Evolutionary conservation across 108 stramenopile genomes (phyloP).

Genomic region (Pseudonitzschia multistriata): DNA sequence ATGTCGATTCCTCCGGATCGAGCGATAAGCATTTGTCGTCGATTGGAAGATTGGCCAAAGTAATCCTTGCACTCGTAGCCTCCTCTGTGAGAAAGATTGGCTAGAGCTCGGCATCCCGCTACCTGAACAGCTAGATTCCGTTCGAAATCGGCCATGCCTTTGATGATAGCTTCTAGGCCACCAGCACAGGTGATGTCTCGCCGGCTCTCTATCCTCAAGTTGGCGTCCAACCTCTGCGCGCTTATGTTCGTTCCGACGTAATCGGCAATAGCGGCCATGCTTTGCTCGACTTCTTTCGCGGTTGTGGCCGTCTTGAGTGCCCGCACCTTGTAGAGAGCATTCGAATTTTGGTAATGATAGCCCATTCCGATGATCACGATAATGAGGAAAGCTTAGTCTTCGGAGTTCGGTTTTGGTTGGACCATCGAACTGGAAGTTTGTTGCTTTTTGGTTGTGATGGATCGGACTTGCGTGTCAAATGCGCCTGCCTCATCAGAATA

Average conservation of each 20-base stretch:
- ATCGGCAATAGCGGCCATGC: neutral
- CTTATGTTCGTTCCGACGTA: neutral
- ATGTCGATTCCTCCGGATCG: neutral
- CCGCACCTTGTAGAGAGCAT: neutral
- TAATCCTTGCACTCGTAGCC: neutral
- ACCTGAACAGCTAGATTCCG: neutral
- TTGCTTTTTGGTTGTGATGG: too few species aligned
- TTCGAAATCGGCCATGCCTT: neutral
- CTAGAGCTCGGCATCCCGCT: neutral
- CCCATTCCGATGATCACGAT: neutral
- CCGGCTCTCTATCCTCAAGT: neutral
- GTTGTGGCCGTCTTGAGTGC: neutral
- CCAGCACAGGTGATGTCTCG: neutral
- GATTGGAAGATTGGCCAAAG: neutral
- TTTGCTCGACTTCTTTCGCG: neutral
- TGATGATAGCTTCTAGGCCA: neutral
- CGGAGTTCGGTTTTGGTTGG: too few species aligned
- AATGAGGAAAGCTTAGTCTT: neutral
- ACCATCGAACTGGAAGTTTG: too few species aligned
- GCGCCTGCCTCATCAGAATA: too few species aligned
- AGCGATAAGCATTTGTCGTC: neutral
- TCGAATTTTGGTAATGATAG: neutral
- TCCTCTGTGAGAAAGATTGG: neutral
- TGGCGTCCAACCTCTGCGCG: neutral
- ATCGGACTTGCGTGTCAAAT: too few species aligned